A percentile compares a stretch with the other conserved stretches of the same genome.
phyloP scores from a whole-genome alignment of 495 filamentous ascomycete genomes.

The Wilcoxina mikolae region DNA sequence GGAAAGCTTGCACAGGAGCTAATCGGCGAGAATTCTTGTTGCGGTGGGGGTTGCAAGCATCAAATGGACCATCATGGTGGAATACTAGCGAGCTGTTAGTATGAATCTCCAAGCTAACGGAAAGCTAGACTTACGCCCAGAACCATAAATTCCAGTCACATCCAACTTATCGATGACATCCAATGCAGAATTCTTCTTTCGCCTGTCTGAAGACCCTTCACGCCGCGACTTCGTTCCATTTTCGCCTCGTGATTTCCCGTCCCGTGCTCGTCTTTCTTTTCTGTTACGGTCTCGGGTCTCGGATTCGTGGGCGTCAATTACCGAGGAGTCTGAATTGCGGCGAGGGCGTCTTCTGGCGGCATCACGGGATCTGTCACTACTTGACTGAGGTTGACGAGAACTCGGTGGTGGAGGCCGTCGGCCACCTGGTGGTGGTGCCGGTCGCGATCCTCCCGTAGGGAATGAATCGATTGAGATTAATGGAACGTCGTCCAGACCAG shows the following conservation, averaged over 20 bases:
- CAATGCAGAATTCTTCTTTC: conserved; percentile 43
- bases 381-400: no score
- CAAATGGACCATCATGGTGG: conserved; percentile 96
- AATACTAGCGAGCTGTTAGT: conserved; percentile 48
- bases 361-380: conserved; percentile 18
- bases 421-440: conserved; percentile 26
- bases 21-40: conserved; percentile 71
- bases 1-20: conserved; percentile 94
- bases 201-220: conserved; percentile 9
- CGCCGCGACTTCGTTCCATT: not conserved
- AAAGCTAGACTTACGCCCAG: conserved; percentile 54
- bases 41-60: conserved; percentile 90
- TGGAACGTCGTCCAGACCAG: conserved; percentile 40
- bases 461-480: conserved; percentile 23
- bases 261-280: conserved; percentile 23
- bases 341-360: conserved; percentile 38
- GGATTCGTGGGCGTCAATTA: conserved; percentile 53
- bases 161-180: conserved; percentile 97
- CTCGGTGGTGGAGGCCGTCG: conserved; percentile 22
- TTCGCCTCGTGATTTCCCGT: conserved; percentile 22
- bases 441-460: conserved; percentile 14
- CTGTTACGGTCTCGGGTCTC: conserved; percentile 41
- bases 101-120: not conserved
- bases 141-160: conserved; percentile 91
- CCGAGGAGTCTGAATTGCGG: conserved; percentile 88